Evolutionary conservation across 768 basidiomycete genomes (phyloP).

Genomic region (Leucosporidium creatinivorum): DNA sequence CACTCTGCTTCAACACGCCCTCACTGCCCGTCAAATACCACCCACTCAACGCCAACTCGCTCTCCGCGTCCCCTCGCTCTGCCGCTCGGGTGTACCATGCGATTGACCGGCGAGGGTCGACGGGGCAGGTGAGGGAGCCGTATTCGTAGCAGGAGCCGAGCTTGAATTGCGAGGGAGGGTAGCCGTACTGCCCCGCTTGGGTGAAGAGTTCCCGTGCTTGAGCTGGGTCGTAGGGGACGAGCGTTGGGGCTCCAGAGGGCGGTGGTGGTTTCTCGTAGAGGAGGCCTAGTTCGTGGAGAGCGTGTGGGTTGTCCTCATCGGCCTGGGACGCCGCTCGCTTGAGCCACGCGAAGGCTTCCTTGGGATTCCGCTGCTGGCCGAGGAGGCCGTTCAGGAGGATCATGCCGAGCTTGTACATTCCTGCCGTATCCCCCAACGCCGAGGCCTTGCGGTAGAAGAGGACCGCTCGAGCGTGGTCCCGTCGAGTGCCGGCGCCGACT

Average conservation of each 20-base stretch:
- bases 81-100: conserved; percentile 99
- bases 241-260: conserved; percentile 16
- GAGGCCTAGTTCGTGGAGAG: conserved; percentile 48
- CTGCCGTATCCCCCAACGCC: conserved; percentile 89
- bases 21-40: conserved; percentile 98
- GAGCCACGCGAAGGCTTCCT: conserved; percentile 91
- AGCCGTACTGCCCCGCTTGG: conserved; percentile 85
- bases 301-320: conserved; percentile 96
- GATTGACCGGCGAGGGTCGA: conserved; percentile 88
- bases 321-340: conserved; percentile 92
- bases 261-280: conserved; percentile 59
- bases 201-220: conserved; percentile 81
- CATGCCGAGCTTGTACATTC: conserved; percentile 99
- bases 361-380: conserved; percentile 71
- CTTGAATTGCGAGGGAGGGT: conserved; percentile 89
- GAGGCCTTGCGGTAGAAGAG: conserved; percentile 96
- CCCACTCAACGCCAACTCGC: conserved; percentile 89
- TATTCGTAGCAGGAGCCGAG: conserved; percentile 94
- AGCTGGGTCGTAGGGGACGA: conserved; percentile 63
- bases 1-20: conserved; percentile 91
- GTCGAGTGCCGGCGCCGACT: conserved; percentile 88
- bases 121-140: conserved; percentile 74
- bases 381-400: conserved; percentile 78
- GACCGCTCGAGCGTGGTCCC: conserved; percentile 78
- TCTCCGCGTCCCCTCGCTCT: conserved; percentile 89